phyloP scores from a whole-genome alignment of 345 rosid species.

The Gossypium sturtianum region DNA sequence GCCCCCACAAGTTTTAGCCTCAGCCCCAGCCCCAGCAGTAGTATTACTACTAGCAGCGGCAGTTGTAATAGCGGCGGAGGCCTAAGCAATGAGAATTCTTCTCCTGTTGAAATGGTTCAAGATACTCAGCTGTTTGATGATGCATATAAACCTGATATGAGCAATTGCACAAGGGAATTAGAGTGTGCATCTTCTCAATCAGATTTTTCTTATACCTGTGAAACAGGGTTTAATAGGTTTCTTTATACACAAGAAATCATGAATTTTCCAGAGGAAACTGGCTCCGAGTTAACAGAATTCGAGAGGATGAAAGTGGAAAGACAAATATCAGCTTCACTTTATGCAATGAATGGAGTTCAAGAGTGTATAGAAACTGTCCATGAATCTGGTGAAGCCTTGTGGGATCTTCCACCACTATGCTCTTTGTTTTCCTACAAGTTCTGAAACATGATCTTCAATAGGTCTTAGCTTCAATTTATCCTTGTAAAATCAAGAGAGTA shows the following conservation, averaged over 20 bases:
- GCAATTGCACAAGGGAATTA: slow-evolving; percentile 31
- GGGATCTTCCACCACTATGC: slow-evolving; percentile 70
- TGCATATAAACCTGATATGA: slow-evolving; percentile 58
- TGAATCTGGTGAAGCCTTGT: slow-evolving; percentile 48
- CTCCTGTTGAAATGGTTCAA: slow-evolving; percentile 13
- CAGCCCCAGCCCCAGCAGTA: slow-evolving; percentile 7
- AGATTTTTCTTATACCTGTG: slow-evolving; percentile 26
- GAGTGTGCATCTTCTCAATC: slow-evolving; percentile 24
- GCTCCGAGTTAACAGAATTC: slow-evolving; percentile 46
- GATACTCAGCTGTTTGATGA: slow-evolving; percentile 34
- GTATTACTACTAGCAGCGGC: slow-evolving; percentile 5
- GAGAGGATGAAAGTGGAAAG: slow-evolving; percentile 69
- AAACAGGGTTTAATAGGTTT: slow-evolving; percentile 38
- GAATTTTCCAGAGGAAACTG: slow-evolving; percentile 32
- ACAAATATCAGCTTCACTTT: slow-evolving; percentile 61
- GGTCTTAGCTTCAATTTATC: background rate
- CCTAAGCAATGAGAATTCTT: slow-evolving; percentile 10
- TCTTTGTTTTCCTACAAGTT: slow-evolving; percentile 28
- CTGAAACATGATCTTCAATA: background rate
- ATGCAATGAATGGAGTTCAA: slow-evolving; percentile 66
- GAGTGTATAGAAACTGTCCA: slow-evolving; percentile 47
- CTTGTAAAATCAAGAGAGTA: background rate
- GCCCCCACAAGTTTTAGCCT: slow-evolving; percentile 13
- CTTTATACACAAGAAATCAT: slow-evolving; percentile 37
- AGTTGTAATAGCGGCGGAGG: slow-evolving; percentile 19